phyloP scores from a whole-genome alignment of 177 flowering plant genomes.

The Vitis hybrid region DNA sequence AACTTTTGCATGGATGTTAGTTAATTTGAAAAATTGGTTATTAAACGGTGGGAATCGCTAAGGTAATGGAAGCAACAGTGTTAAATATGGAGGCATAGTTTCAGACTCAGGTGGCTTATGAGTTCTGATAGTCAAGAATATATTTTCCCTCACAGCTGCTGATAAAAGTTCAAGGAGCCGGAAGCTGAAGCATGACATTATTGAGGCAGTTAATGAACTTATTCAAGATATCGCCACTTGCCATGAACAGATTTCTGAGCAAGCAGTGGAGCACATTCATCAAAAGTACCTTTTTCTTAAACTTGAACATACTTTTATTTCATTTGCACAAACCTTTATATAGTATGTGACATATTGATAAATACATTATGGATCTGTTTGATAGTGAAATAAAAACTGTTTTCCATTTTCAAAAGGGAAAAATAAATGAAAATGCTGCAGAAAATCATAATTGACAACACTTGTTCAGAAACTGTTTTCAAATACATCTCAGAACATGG shows the following conservation, averaged over 20 bases:
- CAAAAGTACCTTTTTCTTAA: constrained; percentile 66
- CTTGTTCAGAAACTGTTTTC: no score
- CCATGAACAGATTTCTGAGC: constrained; percentile 98
- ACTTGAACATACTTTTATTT: background rate
- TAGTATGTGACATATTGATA: background rate
- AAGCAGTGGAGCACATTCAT: constrained; percentile 99
- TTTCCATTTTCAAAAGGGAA: no score
- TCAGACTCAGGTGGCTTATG: background rate
- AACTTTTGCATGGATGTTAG: background rate
- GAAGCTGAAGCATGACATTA: constrained; percentile 94
- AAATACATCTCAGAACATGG: no score
- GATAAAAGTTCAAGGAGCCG: constrained; percentile 78
- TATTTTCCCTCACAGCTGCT: constrained; percentile 57
- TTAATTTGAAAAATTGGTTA: background rate
- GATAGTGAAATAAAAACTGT: background rate
- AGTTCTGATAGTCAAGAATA: constrained; percentile 4
- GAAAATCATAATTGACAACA: no score
- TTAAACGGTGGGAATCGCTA: background rate
- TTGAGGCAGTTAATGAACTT: constrained; percentile 96
- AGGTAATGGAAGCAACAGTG: background rate
- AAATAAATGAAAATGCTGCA: no score
- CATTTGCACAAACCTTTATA: background rate
- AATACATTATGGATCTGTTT: background rate
- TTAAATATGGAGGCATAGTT: background rate
- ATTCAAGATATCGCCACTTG: constrained; percentile 85